phyloP scores from a whole-genome alignment of 2,329 filamentous ascomycete species.

The Pleoardoris graminearum region DNA sequence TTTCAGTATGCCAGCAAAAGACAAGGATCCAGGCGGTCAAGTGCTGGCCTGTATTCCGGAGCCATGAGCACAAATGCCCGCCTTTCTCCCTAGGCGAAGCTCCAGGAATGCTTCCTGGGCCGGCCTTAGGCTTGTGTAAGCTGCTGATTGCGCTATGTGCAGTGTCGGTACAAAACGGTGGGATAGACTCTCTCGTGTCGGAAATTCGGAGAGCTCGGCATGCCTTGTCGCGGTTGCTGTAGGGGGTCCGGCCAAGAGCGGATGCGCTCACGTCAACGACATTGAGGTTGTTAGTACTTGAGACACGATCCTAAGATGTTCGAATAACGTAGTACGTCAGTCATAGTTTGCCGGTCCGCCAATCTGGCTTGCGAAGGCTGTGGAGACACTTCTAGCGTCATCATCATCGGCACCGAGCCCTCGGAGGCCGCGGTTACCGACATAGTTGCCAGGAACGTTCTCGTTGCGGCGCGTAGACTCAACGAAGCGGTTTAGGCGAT shows the following conservation, averaged over 20 bases:
- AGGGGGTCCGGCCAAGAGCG: slow-evolving; percentile 1
- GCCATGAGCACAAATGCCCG: background rate
- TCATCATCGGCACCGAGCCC: slow-evolving; percentile 69
- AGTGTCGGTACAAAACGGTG: background rate
- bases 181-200: background rate
- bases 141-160: background rate
- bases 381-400: slow-evolving; percentile 93
- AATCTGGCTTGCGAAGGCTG: slow-evolving; percentile 94
- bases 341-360: slow-evolving; percentile 68
- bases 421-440: slow-evolving; percentile 48
- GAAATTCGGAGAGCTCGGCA: background rate
- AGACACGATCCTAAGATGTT: slow-evolving; percentile 13
- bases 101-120: too few species aligned
- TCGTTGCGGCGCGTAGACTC: slow-evolving; percentile 76
- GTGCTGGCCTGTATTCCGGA: background rate
- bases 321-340: slow-evolving; percentile 45
- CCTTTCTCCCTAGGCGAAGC: too few species aligned
- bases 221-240: background rate
- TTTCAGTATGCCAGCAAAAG: too few species aligned
- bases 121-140: background rate
- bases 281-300: slow-evolving; percentile 7
- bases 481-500: slow-evolving; percentile 92
- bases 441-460: slow-evolving; percentile 38
- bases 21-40: background rate
- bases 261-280: slow-evolving; percentile 8